A percentile compares a stretch with the other conserved stretches of the same genome.
Conservation (phyloP, 2,329 filamentous ascomycete genomes). For the Aspergillus aculeatinus region DNA sequence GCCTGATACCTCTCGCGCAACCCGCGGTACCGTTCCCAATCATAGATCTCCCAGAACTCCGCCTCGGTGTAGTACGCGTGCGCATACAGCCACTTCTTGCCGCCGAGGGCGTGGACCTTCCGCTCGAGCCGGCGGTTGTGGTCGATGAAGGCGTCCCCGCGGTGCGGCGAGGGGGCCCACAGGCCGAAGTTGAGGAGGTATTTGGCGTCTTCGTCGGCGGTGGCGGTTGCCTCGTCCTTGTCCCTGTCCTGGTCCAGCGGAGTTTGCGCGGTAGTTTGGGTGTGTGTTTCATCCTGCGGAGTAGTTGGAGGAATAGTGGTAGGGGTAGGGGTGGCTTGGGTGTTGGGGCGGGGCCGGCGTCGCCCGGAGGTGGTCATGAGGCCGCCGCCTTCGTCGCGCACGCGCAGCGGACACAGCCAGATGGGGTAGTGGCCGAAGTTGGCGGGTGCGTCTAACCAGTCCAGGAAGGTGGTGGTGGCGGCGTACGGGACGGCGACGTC, state of each 20-base stretch:
- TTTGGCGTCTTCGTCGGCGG: slow-evolving; percentile 26
- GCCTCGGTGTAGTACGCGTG: slow-evolving; percentile 76
- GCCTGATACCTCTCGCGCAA: slow-evolving; percentile 43
- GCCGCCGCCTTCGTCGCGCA: not conserved
- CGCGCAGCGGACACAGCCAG: slow-evolving; percentile 58
- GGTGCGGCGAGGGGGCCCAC: slow-evolving; percentile 71
- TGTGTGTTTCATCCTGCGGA: not conserved
- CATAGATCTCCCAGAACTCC: slow-evolving; percentile 47
- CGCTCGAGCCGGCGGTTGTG: slow-evolving; percentile 71
- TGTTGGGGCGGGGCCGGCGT: too few species aligned
- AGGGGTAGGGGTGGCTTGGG: too few species aligned
- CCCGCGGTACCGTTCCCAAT: slow-evolving; percentile 38
- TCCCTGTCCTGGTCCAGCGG: not conserved
- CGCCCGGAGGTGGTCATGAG: slow-evolving; percentile 31
- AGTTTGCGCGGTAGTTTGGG: not conserved
- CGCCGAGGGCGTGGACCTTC: slow-evolving; percentile 67
- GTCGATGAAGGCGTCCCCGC: slow-evolving; percentile 56
- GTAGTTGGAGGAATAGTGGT: too few species aligned
- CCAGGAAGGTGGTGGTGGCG: slow-evolving; percentile 52
- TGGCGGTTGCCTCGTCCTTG: not conserved
- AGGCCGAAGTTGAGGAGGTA: slow-evolving; percentile 60
- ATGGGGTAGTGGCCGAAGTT: slow-evolving; percentile 54
- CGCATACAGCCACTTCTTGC: slow-evolving; percentile 85
- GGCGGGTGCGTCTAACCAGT: slow-evolving; percentile 44
- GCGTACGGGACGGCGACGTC: slow-evolving; percentile 60